phyloP scores from a whole-genome alignment of 1,284 basidiomycete species.

The Singerocomus inundabilis region DNA sequence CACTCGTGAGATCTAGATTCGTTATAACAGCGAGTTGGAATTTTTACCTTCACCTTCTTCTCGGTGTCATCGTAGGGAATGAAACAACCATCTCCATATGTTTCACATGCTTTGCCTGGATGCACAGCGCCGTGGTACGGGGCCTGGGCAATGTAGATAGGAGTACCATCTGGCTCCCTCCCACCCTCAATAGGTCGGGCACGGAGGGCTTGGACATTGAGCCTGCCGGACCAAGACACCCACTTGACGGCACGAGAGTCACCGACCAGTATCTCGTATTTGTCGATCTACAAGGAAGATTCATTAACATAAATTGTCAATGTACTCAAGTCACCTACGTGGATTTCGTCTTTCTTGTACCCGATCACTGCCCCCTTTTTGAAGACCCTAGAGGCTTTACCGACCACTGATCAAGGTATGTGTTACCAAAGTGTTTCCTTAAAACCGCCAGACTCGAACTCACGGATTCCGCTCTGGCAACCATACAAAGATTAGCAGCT shows the following conservation, averaged over 20 bases:
- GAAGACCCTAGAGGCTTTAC: slow-evolving; percentile 59
- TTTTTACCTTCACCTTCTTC: slow-evolving; percentile 35
- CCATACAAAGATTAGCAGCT: slow-evolving; percentile 12
- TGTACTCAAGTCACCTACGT: slow-evolving; percentile 41
- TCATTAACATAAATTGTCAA: neutral
- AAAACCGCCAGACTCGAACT: slow-evolving; percentile 22
- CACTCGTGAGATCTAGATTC: slow-evolving; percentile 7
- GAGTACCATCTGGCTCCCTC: slow-evolving; percentile 57
- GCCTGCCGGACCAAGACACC: slow-evolving; percentile 47
- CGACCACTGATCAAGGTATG: slow-evolving; percentile 47
- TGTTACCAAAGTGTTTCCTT: neutral
- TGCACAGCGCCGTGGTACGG: slow-evolving; percentile 49
- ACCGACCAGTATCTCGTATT: slow-evolving; percentile 69
- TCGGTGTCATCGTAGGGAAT: slow-evolving; percentile 32
- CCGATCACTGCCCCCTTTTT: slow-evolving; percentile 63
- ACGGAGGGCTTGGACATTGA: slow-evolving; percentile 45
- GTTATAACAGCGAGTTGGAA: neutral
- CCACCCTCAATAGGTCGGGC: slow-evolving; percentile 65
- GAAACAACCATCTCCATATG: slow-evolving; percentile 48
- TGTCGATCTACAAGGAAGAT: slow-evolving; percentile 42
- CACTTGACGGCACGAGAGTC: slow-evolving; percentile 56
- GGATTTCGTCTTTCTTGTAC: slow-evolving; percentile 53
- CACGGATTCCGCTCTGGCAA: slow-evolving; percentile 53
- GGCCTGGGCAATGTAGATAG: slow-evolving; percentile 60
- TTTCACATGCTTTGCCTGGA: slow-evolving; percentile 63